Conservation (phyloP, 805 yeast species). For the Metschnikowia rubicola region DNA sequence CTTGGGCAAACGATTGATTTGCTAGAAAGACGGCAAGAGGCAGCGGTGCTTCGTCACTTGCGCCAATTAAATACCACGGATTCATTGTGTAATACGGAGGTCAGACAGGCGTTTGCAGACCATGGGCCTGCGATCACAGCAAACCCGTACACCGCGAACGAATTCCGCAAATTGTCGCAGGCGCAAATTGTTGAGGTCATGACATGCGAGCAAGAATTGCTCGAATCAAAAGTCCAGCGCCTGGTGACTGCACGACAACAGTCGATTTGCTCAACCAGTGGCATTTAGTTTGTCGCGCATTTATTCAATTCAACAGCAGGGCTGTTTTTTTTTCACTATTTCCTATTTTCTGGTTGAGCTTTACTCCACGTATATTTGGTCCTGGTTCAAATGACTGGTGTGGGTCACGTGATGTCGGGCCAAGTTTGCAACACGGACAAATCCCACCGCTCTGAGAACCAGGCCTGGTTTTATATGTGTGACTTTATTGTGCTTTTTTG, state of each 20-base stretch:
- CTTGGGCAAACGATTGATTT: slow-evolving; percentile 50
- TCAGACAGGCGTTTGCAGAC: background rate
- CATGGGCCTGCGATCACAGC: background rate
- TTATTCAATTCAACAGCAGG: too few species aligned
- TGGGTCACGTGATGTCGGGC: too few species aligned
- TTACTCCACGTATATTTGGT: too few species aligned
- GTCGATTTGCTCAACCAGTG: too few species aligned
- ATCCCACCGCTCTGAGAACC: too few species aligned
- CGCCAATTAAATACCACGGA: slow-evolving; percentile 61
- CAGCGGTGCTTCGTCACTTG: slow-evolving; percentile 64
- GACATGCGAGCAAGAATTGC: slow-evolving; percentile 7
- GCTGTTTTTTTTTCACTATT: too few species aligned
- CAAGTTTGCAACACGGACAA: too few species aligned
- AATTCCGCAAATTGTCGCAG: slow-evolving; percentile 3
- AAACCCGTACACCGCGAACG: background rate
- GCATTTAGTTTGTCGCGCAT: too few species aligned
- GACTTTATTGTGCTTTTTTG: too few species aligned
- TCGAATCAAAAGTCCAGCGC: slow-evolving; percentile 9
- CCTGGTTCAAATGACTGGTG: too few species aligned
- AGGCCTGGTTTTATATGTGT: too few species aligned
- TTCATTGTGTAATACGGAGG: slow-evolving; percentile 18
- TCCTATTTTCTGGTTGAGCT: too few species aligned
- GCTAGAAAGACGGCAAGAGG: slow-evolving; percentile 76
- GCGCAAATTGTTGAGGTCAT: slow-evolving; percentile 9
- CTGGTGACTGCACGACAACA: background rate